Evolutionary conservation across 306 rosid species (phyloP).

Genomic region (Psophocarpus tetragonolobus): DNA sequence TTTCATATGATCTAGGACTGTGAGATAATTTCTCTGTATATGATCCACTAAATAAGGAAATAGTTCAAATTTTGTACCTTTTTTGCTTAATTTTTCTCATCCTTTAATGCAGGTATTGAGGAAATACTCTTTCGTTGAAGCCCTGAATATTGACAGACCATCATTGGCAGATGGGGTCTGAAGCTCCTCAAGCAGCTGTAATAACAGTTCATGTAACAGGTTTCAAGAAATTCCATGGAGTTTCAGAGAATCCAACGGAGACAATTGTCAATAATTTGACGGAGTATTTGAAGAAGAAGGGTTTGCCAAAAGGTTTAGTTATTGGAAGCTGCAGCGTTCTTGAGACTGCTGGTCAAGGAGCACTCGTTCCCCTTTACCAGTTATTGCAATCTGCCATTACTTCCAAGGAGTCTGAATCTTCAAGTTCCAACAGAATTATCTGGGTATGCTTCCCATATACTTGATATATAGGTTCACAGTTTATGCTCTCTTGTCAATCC

Average conservation of each 20-base stretch:
- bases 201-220: constrained; percentile 85
- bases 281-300: constrained; percentile 72
- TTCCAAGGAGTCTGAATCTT: constrained; percentile 56
- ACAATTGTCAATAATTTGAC: constrained; percentile 60
- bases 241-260: constrained; percentile 94
- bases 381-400: constrained; percentile 65
- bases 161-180: constrained; percentile 81
- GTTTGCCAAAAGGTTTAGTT: constrained; percentile 75
- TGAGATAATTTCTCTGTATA: background rate
- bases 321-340: constrained; percentile 87
- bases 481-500: background rate
- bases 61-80: background rate
- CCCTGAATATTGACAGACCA: constrained; percentile 38
- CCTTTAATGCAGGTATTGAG: constrained; percentile 51
- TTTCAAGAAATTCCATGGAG: constrained; percentile 96
- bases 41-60: background rate
- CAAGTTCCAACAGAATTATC: constrained; percentile 57
- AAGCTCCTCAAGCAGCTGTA: constrained; percentile 74
- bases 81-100: constrained; percentile 16
- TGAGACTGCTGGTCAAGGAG: constrained; percentile 94
- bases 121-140: constrained; percentile 39
- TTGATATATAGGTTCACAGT: constrained; percentile 3
- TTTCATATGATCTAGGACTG: background rate
- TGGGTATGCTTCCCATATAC: constrained; percentile 62
- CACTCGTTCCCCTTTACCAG: constrained; percentile 53